A percentile compares a stretch with the other conserved stretches of the same genome.
Conservation (phyloP, 2,329 filamentous ascomycete species). For the Nakataea oryzae region DNA sequence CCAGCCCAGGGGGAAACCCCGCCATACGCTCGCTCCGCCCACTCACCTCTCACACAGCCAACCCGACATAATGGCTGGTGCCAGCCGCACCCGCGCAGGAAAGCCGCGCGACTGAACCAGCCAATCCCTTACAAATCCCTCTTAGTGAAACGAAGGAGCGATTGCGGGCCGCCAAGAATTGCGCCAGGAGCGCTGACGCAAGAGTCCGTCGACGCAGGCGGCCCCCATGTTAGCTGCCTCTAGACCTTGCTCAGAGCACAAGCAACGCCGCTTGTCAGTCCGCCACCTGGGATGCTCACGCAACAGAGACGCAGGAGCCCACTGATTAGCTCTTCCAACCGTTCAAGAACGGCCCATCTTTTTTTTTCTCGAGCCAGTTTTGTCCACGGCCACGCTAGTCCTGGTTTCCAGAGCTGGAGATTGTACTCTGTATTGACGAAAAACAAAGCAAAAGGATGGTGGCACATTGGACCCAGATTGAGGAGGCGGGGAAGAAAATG, state of each 20-base stretch:
- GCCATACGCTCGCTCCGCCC: not conserved
- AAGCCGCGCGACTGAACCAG: not conserved
- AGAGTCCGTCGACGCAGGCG: not conserved
- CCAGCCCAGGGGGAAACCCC: no score
- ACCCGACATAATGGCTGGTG: no score
- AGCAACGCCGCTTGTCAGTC: not conserved
- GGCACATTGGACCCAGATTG: no score
- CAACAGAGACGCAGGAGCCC: not conserved
- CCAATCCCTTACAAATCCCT: not conserved
- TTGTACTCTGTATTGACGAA: no score
- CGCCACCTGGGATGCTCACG: not conserved
- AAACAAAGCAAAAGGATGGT: no score
- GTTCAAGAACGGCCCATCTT: not conserved
- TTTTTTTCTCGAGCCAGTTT: not conserved
- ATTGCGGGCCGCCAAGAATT: not conserved
- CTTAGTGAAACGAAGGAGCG: not conserved
- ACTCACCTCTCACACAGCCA: not conserved
- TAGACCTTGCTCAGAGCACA: not conserved
- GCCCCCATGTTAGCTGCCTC: no score
- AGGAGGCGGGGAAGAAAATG: no score
- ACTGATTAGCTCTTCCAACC: no score
- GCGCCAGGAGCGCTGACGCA: not conserved
- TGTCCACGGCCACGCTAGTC: not conserved
- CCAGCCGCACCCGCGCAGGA: not conserved
- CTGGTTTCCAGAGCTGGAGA: no score